phyloP scores from a whole-genome alignment of 139 green algal species.

The Haematococcus sp. region DNA sequence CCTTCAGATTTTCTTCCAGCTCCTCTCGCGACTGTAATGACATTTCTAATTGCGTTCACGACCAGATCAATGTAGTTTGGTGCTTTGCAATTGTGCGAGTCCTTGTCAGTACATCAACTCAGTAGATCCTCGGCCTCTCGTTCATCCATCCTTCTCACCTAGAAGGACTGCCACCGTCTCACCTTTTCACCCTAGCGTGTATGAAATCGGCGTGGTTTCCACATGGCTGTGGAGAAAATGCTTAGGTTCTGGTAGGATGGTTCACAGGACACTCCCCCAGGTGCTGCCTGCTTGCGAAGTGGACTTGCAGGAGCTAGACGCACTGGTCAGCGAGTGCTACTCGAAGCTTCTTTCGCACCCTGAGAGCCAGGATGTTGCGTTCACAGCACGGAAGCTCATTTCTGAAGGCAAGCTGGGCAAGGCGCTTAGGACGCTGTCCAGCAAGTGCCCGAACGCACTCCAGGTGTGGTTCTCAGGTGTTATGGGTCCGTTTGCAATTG shows the following conservation, averaged over 20 bases:
- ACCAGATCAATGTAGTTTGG: no score
- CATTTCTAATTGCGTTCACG: background rate
- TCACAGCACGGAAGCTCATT: background rate
- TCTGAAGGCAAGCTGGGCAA: background rate
- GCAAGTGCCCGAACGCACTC: background rate
- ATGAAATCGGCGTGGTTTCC: no score
- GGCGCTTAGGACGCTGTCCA: background rate
- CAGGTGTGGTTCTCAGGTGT: background rate
- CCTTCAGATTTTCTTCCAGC: slow-evolving; percentile 47
- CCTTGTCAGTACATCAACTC: no score
- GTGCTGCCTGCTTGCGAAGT: background rate
- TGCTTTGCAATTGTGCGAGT: no score
- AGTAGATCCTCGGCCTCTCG: no score
- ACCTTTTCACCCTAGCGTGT: no score
- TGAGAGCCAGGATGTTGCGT: background rate
- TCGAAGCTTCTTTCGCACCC: no score
- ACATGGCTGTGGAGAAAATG: no score
- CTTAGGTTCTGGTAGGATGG: background rate
- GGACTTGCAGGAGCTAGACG: background rate
- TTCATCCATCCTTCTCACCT: no score
- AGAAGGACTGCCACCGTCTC: no score
- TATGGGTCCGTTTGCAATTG: no score
- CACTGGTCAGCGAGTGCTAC: background rate
- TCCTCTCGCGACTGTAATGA: slow-evolving; percentile 37
- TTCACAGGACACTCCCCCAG: background rate